Conservation (phyloP, 2,329 filamentous ascomycete genomes). For the Pseudogymnoascus sp. region DNA sequence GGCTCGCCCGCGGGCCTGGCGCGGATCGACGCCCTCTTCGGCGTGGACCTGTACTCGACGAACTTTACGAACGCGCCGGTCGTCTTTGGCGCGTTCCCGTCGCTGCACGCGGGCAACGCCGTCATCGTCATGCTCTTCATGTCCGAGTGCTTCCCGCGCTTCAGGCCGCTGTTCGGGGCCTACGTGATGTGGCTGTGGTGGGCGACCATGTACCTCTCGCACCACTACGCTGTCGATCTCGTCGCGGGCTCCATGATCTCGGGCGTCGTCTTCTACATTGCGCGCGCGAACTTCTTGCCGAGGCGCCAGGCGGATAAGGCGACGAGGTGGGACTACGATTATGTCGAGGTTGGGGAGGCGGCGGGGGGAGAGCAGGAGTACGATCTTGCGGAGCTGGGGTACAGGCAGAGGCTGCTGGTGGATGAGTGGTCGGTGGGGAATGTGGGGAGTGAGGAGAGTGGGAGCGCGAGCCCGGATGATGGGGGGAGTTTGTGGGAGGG, state of each 20-base stretch:
- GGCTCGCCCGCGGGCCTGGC: slow-evolving; percentile 85
- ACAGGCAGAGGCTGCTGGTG: slow-evolving; percentile 25
- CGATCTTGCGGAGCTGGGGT: slow-evolving; percentile 30
- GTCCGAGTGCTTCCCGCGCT: slow-evolving; percentile 80
- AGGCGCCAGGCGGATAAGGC: slow-evolving; percentile 75
- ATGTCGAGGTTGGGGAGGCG: slow-evolving; percentile 70
- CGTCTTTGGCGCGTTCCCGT: slow-evolving; percentile 92
- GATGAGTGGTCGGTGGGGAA: slow-evolving; percentile 79
- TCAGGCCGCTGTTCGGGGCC: slow-evolving; percentile 68
- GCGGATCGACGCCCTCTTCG: slow-evolving; percentile 81
- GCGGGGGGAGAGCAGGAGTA: slow-evolving; percentile 48
- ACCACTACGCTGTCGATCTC: slow-evolving; percentile 93
- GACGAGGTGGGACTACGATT: slow-evolving; percentile 93
- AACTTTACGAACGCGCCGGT: slow-evolving; percentile 84
- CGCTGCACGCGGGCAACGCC: slow-evolving; percentile 81
- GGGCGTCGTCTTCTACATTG: slow-evolving; percentile 71
- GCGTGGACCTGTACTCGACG: slow-evolving; percentile 86
- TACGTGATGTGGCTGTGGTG: slow-evolving; percentile 96
- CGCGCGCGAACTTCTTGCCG: slow-evolving; percentile 72
- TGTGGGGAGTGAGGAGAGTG: slow-evolving; percentile 48
- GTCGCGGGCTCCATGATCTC: slow-evolving; percentile 77
- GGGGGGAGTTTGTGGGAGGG: slow-evolving; percentile 48
- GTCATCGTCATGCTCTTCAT: slow-evolving; percentile 88
- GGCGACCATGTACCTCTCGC: slow-evolving; percentile 96
- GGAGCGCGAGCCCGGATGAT: slow-evolving; percentile 39